Base-by-base conservation (phyloP, 2,329 filamentous ascomycete species). In the Leptosphaerulina australis region DNA sequence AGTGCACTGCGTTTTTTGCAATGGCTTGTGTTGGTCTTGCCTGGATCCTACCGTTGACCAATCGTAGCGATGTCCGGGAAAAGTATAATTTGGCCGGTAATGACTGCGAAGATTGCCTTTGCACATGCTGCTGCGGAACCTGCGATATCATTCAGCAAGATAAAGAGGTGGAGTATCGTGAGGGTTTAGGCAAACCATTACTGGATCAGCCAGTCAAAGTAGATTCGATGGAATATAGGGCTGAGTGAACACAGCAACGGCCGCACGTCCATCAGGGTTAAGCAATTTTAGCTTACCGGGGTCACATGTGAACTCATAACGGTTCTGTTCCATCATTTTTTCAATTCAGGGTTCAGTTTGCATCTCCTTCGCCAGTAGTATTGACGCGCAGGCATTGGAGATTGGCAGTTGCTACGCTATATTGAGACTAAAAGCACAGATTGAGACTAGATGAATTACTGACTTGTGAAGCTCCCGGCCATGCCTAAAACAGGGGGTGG, bases 121-220 rank as follows among this genome's bases (percentile, higher is more conserved):
- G 67, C 38, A 66, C 69, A 4, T 70, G 65, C 59, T 71, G 64
- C 57, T 72, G 69, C 50, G 26, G 10, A n/a, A 64, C 65, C 10
- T 72, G 69, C 52, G 67, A 70, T 58, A 39, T 70, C 14, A 58
- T 59, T 12, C 69, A 72, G 54, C 67, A 70, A 41, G 67, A 69
- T 5, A 72, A 72, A 56, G 69, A 72, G 44, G 48, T 55, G 8
- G 31, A 56, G 39, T 63, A 51, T 29, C 58, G 63, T 2, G 67
- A 52, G 20, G 67, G 50, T 22, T 37, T 62, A 48, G 48, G 48
- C 17, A 50, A 36, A 41, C 46, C 51, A 8, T 20, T 62, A 12
- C 36, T 50, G 30, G 18, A 46, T 24, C 63, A 68, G 51, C 66
- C 66, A 1, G 54, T 47, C 2, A 66, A 61, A 52, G 41, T 46